phyloP scores from a whole-genome alignment of 345 rosid species.

The Populus euphratica region DNA sequence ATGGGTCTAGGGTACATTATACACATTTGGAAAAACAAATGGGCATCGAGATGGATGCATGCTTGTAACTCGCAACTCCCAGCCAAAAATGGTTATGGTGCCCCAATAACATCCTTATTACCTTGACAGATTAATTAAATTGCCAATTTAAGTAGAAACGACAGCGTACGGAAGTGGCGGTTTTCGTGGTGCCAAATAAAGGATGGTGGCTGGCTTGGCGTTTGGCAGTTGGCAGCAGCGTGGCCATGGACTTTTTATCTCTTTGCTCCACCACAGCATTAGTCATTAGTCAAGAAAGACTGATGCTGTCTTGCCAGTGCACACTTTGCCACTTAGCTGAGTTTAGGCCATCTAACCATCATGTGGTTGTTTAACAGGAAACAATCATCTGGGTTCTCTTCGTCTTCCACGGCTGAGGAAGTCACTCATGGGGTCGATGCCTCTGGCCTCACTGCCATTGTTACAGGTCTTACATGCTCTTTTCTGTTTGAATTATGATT shows the following conservation, averaged over 20 bases:
- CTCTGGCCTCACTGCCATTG: conserved; percentile 72
- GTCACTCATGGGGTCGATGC: conserved; percentile 72
- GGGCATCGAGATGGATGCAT: too few relatives aligned
- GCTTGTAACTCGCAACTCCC: not conserved
- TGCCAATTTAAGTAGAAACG: not conserved
- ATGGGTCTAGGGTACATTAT: too few relatives aligned
- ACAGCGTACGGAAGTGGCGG: not conserved
- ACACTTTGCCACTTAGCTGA: not conserved
- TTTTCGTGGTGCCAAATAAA: not conserved
- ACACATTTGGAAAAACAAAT: too few relatives aligned
- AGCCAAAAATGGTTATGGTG: not conserved
- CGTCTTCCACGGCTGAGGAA: conserved; percentile 75
- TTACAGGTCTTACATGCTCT: conserved; percentile 43
- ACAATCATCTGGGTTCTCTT: conserved; percentile 73
- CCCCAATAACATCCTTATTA: not conserved
- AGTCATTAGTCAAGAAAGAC: not conserved
- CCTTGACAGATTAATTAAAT: not conserved
- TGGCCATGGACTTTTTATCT: not conserved
- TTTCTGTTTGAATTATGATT: not conserved
- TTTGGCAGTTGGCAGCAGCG: not conserved
- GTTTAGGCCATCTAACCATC: not conserved
- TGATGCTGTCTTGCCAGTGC: not conserved
- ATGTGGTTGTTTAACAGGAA: conserved; percentile 62
- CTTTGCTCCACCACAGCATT: not conserved
- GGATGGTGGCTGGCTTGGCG: too few relatives aligned